Conservation (phyloP, 2,329 filamentous ascomycete species). For the Septoria linicola region DNA sequence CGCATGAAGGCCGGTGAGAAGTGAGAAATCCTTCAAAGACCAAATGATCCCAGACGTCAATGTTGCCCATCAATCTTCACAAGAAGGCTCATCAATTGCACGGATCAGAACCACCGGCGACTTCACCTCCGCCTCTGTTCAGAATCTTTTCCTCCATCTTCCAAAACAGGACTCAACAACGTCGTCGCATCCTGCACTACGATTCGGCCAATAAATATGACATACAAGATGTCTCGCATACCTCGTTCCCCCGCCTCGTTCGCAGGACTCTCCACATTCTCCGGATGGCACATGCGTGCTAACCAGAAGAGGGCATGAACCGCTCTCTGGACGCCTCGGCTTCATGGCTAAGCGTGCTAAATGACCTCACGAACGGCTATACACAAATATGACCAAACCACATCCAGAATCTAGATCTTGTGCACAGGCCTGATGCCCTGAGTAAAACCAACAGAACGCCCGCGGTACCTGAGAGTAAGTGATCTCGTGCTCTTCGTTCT, state of each 20-base stretch:
- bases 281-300: constrained; percentile 3
- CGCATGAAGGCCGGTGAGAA: no score
- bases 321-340: constrained; percentile 2
- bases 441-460: not conserved
- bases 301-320: constrained; percentile 6
- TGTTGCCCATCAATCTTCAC: no score
- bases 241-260: constrained; percentile 9
- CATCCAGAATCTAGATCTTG: not conserved
- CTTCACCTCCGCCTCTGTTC: not conserved
- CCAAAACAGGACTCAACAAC: not conserved
- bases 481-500: not conserved
- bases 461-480: not conserved
- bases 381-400: constrained; percentile 3
- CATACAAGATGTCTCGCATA: not conserved
- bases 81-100: no score
- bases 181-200: constrained; percentile 2
- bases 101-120: no score
- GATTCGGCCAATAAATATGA: constrained; percentile 1
- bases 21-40: no score
- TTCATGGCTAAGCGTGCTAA: not conserved
- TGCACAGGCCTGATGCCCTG: not conserved
- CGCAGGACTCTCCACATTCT: constrained; percentile 4
- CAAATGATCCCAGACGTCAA: no score
- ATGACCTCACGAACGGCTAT: constrained; percentile 11
- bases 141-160: not conserved